Base-by-base conservation (phyloP, 768 basidiomycete species). In the Macrolepiota fuliginosa region DNA sequence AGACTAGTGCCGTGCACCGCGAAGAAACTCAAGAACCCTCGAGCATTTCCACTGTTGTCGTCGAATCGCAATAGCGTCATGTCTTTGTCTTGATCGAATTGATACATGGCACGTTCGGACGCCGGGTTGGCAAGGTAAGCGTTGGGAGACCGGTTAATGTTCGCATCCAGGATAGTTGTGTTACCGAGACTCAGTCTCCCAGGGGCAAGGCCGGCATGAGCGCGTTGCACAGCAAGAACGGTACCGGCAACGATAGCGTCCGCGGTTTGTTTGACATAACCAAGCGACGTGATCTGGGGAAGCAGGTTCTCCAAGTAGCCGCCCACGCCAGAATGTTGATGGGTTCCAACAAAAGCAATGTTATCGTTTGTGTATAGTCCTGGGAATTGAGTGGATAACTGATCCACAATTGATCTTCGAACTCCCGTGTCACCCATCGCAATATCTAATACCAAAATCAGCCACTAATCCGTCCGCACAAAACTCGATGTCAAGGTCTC, bases 341-440 rank as follows among this genome's bases (percentile, higher is more conserved):
- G 91, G 0, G 90, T 92, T 52, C 86, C 83, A 25, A 87, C 83
- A 63, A 92, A 85, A 1, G 90, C 90, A 60, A 90, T 83, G 65
- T 93, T 93, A n/a, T 75, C 76, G 64, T 87, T 74, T 11, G 78
- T 83, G 73, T 92, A 93, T 1, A 91, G 62, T 0, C 83, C 84
- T 1, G 87, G 84, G 68, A 82, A 90, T 47, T 80, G 73, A 10
- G 77, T 64, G 6, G 85, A 79, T 10, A 92, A 79, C 42, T 81
- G 73, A 3, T 78, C 69, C 29, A 92, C 81, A 65, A 93, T 85
- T 13, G 84, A 82, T 27, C 89, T 84, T 35, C 90, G 86, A 39
- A 91, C 75, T 25, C 90, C 91, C 2, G 83, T 85, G 72, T 92
- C 91, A 11, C 91, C 91, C 88, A 92, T 91, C 45, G 85, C 89